phyloP scores from a whole-genome alignment of 2,329 filamentous ascomycete species.

The Colletotrichum lentis region DNA sequence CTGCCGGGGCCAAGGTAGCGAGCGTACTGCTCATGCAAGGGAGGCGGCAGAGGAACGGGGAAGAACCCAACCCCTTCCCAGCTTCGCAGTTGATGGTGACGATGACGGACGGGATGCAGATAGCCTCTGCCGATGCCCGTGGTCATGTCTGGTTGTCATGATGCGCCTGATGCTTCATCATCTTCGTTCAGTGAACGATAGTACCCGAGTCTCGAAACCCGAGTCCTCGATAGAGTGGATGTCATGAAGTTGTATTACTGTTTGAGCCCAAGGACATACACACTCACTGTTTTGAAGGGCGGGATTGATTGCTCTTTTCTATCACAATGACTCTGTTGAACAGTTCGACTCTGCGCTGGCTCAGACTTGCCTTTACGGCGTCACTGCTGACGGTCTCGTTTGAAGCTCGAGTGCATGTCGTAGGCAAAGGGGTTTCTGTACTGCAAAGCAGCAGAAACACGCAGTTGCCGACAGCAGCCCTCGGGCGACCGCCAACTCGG shows the following conservation, averaged over 20 bases:
- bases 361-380: constrained; percentile 73
- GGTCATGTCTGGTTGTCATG: neutral
- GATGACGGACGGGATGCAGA: neutral
- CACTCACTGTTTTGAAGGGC: neutral
- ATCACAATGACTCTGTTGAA: neutral
- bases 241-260: neutral
- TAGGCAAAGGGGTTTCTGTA: constrained; percentile 59
- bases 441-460: constrained; percentile 59
- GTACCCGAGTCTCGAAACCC: neutral
- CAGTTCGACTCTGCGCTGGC: constrained; percentile 46
- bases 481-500: constrained; percentile 60
- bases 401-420: constrained; percentile 40
- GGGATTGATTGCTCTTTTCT: neutral
- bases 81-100: neutral
- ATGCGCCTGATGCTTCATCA: neutral
- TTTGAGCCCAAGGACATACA: neutral
- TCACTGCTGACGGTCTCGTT: constrained; percentile 53
- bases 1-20: neutral
- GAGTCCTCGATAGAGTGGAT: neutral
- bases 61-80: neutral
- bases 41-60: neutral
- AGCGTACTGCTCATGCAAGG: neutral
- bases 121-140: neutral
- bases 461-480: constrained; percentile 45
- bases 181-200: no score